Base-by-base conservation (phyloP, 1,139 yeast genomes). In the Geotrichum bryndzae region DNA sequence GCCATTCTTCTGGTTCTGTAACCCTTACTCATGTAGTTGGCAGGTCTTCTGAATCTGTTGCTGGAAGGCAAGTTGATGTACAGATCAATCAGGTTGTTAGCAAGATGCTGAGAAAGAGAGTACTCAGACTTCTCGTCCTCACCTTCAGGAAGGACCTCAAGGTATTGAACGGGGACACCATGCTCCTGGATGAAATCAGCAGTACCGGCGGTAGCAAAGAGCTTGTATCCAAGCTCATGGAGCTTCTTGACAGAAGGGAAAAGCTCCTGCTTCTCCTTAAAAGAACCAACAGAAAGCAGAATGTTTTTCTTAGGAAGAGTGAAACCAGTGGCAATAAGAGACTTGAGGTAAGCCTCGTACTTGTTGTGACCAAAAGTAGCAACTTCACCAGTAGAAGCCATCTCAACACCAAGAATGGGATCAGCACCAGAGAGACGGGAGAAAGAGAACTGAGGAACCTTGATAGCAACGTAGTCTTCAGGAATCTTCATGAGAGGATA, bases 341-440 rank as follows among this genome's bases (percentile, higher is more conserved):
- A 88, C 79, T 95, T 94, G 78, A 95, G 79, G 79, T 95, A 95
- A 41, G 99, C 99, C 79, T 95, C 99, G 73, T 91, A 91, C 78
- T 94, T 92, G 82, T 94, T 87, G 74, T 82, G 90, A 72, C 99
- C 99, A 74, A 95, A 92, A 67, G 96, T 85, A 60, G 99, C 99
- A 72, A 94, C 99, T 79, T 94, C 99, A 83, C 99, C 99, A 66
- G 99, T 94, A 33, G 98, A 92, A 50, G 99, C 98, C 99, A 94
- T 94, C 79, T 94, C 99, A 69, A 94, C 99, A 78, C 99, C 99
- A 69, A 94, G 82, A 65, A 94, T 91, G 61, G 99, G 99, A 76
- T 94, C 99, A 65, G 99, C 99, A 71, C 99, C 99, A 59, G 98
- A 91, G 71, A 94, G 84, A 77, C 99, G 87, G 53, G 98, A 89